Evolutionary conservation across 805 yeast genomes (phyloP), one percentile per base, ranked within the genome.

Genomic region (Lachancea sp.): DNA sequence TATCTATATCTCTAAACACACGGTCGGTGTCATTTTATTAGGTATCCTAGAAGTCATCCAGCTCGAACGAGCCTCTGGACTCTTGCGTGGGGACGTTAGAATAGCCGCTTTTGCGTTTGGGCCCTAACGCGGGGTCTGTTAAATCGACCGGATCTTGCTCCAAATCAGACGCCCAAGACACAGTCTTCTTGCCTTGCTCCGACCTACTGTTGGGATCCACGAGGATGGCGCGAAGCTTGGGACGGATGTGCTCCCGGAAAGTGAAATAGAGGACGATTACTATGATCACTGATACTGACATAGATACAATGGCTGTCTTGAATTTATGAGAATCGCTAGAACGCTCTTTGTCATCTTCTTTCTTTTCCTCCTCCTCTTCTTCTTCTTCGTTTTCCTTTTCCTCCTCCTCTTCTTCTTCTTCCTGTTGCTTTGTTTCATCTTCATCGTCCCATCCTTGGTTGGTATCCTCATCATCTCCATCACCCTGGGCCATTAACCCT

Each of bases 401-500:
- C 17, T 71, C 78, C 2, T 71, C 74, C 21, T 67, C 73, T 4
- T 66, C 71, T 7, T 60, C 67, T 6, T 61, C 68, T 8, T 69
- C 75, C 2, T 69, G 76, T 16, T 67, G 75, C 3, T 65, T 75
- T 8, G 64, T 75, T 2, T 67, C 72, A 16, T 47, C 42, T 11
- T 45, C 46, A 8, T 48, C 45, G 8, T 48, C 43, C 12, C 25
- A 18, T 6, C 49, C 35, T 4, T 41, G 45, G 5, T 47, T 40
- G 4, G 39, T 70, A 3, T 62, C 69, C 4, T 60, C 68, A 15
- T 63, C 65, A 26, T 66, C 66, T 44, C 63, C 64, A 40, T 71
- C 74, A 54, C 80, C 63, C 55, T 81, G 73, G 58, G 80, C 83
- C 61, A 85, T 69, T 4, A 60, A 67, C 15, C 63, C 64, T 28